Evolutionary conservation across 345 rosid species (phyloP), one percentile per base, ranked within the genome.

Genomic region (Pelargonium nanum): DNA sequence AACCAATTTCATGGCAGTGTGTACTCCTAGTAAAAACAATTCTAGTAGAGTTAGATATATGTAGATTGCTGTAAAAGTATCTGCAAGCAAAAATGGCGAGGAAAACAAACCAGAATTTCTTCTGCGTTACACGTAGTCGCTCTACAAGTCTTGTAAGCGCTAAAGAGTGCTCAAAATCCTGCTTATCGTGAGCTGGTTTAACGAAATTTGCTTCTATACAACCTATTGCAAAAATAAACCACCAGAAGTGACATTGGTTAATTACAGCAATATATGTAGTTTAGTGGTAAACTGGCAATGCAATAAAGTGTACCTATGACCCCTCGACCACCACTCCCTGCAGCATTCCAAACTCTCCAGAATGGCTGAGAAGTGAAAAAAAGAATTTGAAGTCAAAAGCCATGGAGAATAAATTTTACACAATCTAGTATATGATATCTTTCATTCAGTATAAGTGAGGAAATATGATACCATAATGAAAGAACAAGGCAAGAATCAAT

Each of bases 161-260:
- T 12, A 63, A 60, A 5, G 91, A 87, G 23, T 83, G 77, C 75
- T 89, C 97, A 71, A 85, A 87, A n/a, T 85, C 89, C 65, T 86
- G 92, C 63, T 89, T 86, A 68, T 89, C 90, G 34, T 85, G 97
- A 60, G 97, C 88, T 56, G 90, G 97, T 72, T 89, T 86, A 13
- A 87, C 76, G 66, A 89, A 89, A 63, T 89, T 81, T 10, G 85
- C 97, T 72, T 89, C 91, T 72, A 89, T 34, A 21, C 83, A 73
- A 50, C 87, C 89, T 81, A 60, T 56, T 26, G 28, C 55, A 45
- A 58, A 51, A 56, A 63, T 20, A 25, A 50, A 25, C 4, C 53
- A 57, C 24, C 23, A 19, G 26, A 3, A 6, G 19, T 24, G 1
- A 19, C 26, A 55, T 19, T 9, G 22, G 2, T 21, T 28, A 64